phyloP scores from a whole-genome alignment of 148 eudicot genomes.

The Vaccinium corymbosum region DNA sequence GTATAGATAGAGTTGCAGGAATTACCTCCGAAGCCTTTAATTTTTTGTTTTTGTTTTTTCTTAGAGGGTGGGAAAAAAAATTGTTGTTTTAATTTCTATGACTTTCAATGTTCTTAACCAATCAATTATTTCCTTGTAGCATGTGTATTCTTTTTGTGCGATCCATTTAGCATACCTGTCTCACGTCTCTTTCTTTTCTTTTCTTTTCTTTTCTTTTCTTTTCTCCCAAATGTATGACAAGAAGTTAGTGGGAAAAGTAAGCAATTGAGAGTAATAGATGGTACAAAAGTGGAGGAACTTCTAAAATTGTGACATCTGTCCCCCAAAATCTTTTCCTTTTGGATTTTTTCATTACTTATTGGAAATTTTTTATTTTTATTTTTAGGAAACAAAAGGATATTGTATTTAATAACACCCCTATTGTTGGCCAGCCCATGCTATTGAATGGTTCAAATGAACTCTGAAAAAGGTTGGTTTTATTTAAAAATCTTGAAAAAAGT shows the following conservation, averaged over 20 bases:
- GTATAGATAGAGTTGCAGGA: no score
- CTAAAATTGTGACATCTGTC: neutral
- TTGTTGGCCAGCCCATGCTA: neutral
- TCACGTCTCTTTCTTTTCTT: neutral
- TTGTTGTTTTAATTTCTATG: neutral
- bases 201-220: no score
- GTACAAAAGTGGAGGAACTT: neutral
- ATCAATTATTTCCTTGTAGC: neutral
- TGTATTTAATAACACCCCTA: no score
- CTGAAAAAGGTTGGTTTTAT: neutral
- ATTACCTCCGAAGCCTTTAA: no score
- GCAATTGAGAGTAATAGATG: neutral
- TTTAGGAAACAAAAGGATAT: no score
- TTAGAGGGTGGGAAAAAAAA: no score
- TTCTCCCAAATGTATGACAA: no score
- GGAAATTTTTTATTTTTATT: no score
- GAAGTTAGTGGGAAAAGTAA: no score
- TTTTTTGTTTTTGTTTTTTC: no score
- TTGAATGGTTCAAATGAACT: neutral
- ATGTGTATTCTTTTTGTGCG: neutral
- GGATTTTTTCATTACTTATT: neutral
- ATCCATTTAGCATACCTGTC: neutral
- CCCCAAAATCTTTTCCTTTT: neutral
- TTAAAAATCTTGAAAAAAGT: neutral
- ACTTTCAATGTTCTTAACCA: neutral